Percentiles rank a stretch among this genome's conserved stretches.
These are phyloP conservation scores for Pyricularia sp. DNA, from an alignment of 2,329 filamentous ascomycete species.

Conservation along the genomic window DNA sequence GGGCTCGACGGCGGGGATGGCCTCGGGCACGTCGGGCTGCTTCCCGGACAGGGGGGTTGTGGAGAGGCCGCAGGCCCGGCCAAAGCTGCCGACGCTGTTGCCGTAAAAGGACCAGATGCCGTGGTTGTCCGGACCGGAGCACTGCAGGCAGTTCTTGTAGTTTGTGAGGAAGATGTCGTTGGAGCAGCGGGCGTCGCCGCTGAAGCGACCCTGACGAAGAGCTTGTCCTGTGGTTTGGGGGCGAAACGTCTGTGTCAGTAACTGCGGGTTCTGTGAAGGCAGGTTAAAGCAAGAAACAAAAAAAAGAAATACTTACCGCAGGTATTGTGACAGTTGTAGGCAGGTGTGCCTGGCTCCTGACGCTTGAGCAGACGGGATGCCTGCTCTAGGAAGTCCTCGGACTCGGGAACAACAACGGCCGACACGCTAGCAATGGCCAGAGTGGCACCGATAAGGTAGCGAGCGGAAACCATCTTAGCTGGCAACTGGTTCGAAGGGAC, in stretches of 20 bases:
- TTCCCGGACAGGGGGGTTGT: constrained; percentile 12
- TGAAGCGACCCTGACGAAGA: constrained; percentile 20
- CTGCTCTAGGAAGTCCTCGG: background rate
- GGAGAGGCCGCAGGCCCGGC: constrained; percentile 17
- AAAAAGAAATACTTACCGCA: constrained; percentile 23
- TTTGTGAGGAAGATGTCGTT: constrained; percentile 26
- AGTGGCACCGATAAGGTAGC: constrained; percentile 6
- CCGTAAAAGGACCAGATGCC: constrained; percentile 33
- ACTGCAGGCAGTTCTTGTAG: constrained; percentile 30
- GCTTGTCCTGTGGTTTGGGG: constrained; percentile 18
- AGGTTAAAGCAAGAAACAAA: background rate
- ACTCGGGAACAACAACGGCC: background rate
- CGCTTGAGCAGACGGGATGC: constrained; percentile 14
- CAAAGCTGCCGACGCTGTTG: constrained; percentile 18
- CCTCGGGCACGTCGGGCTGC: constrained; percentile 11
- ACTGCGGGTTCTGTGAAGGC: background rate
- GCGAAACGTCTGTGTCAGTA: background rate
- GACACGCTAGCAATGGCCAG: constrained; percentile 8
- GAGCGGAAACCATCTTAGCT: constrained; percentile 10
- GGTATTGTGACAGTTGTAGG: constrained; percentile 34
- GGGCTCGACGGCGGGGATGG: constrained; percentile 9
- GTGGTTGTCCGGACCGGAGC: constrained; percentile 26
- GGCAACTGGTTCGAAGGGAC: background rate
- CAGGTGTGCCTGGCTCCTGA: constrained; percentile 26
- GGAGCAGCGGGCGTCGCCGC: constrained; percentile 21